Evolutionary conservation across 768 basidiomycete species (phyloP).

Genomic region (Boletus tylopilopsis): DNA sequence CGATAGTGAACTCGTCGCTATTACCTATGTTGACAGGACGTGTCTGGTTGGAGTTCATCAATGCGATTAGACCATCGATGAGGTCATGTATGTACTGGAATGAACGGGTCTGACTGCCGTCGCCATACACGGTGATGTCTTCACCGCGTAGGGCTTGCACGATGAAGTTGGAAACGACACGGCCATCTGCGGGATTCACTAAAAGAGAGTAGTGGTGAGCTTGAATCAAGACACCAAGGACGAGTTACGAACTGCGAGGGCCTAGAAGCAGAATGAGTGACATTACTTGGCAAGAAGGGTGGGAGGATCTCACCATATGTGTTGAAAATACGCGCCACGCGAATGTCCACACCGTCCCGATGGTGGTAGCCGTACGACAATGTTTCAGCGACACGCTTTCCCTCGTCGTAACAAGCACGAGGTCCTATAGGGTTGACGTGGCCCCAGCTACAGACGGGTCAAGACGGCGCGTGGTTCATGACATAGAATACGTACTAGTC

Average conservation of each 20-base stretch:
- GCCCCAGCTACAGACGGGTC: conserved; percentile 67
- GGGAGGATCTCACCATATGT: conserved; percentile 59
- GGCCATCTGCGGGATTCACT: conserved; percentile 97
- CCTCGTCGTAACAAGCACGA: conserved; percentile 99
- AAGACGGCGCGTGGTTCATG: conserved; percentile 8
- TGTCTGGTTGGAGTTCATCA: conserved; percentile 94
- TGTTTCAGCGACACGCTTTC: conserved; percentile 98
- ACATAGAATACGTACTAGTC: conserved; percentile 67
- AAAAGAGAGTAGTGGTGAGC: conserved; percentile 19
- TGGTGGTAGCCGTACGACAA: conserved; percentile 94
- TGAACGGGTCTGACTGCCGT: conserved; percentile 89
- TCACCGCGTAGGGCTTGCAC: conserved; percentile 95
- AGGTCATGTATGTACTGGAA: conserved; percentile 99
- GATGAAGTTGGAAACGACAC: conserved; percentile 99
- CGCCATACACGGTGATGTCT: conserved; percentile 96
- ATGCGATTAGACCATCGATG: conserved; percentile 84
- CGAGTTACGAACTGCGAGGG: conserved; percentile 64
- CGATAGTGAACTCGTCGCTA: conserved; percentile 92
- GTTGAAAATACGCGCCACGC: conserved; percentile 98
- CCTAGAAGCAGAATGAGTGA: conserved; percentile 23
- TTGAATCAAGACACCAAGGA: conserved; percentile 4
- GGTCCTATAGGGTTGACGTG: conserved; percentile 98
- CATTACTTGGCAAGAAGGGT: not conserved
- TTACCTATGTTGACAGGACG: conserved; percentile 98
- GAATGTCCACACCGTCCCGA: conserved; percentile 93